These are phyloP conservation scores for Myochromella boudieri DNA, from an alignment of 768 basidiomycete genomes.

Conservation along the genomic window DNA sequence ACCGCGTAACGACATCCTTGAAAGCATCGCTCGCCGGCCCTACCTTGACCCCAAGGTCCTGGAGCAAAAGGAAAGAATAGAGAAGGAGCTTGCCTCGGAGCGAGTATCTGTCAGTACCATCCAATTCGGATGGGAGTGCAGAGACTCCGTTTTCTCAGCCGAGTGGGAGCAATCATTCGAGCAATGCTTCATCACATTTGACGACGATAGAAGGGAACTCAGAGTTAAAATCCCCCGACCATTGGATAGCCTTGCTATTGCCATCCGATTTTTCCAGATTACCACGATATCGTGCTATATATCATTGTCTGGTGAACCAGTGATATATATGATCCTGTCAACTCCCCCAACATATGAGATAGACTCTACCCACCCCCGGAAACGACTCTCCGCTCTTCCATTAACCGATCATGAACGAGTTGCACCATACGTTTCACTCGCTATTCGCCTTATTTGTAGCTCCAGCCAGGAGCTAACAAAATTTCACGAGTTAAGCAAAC, in stretches of 20 bases:
- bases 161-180: slow-evolving; percentile 49
- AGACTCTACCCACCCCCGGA: slow-evolving; percentile 22
- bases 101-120: slow-evolving; percentile 34
- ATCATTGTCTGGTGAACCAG: slow-evolving; percentile 28
- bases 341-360: slow-evolving; percentile 41
- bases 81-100: slow-evolving; percentile 26
- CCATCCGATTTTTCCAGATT: slow-evolving; percentile 46
- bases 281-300: slow-evolving; percentile 33
- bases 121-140: slow-evolving; percentile 64
- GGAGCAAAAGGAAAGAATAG: slow-evolving; percentile 32
- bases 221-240: slow-evolving; percentile 31
- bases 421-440: slow-evolving; percentile 52
- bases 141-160: slow-evolving; percentile 55
- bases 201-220: slow-evolving; percentile 46
- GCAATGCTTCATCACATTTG: slow-evolving; percentile 34
- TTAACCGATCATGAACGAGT: slow-evolving; percentile 40
- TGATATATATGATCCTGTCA: slow-evolving; percentile 43
- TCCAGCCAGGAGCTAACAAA: slow-evolving; percentile 28
- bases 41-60: slow-evolving; percentile 40
- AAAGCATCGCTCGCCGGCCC: slow-evolving; percentile 35
- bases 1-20: slow-evolving; percentile 34
- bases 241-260: slow-evolving; percentile 32
- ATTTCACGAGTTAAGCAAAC: slow-evolving; percentile 38
- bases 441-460: slow-evolving; percentile 49
- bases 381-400: slow-evolving; percentile 39